Percentiles rank a stretch among this genome's conserved stretches.
Conservation (phyloP, 257 asterid genomes). For the Linaria vulgaris region DNA sequence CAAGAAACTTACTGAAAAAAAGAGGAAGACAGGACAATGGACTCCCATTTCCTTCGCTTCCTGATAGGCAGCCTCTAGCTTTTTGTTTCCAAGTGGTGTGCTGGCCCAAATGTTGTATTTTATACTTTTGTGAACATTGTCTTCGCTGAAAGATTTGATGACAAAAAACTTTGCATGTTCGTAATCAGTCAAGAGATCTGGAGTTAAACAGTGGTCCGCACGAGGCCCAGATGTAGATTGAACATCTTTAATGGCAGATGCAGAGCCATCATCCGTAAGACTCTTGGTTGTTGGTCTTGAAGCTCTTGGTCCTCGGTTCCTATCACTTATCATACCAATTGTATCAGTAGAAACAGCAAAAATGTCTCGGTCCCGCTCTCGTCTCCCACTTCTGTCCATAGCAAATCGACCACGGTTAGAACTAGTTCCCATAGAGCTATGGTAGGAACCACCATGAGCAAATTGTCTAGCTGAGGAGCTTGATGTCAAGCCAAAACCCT, state of each 20-base stretch:
- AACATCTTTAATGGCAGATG: constrained; percentile 54
- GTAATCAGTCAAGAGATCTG: constrained; percentile 67
- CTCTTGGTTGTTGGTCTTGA: constrained; percentile 66
- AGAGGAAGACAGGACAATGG: constrained; percentile 76
- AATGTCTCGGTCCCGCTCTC: constrained; percentile 71
- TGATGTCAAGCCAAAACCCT: constrained; percentile 64
- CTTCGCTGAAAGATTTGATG: constrained; percentile 97
- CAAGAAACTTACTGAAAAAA: constrained; percentile 69
- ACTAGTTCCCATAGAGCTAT: constrained; percentile 49
- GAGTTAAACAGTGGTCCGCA: constrained; percentile 56
- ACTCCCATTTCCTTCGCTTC: constrained; percentile 72
- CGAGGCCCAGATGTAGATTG: constrained; percentile 57
- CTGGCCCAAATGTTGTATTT: constrained; percentile 96
- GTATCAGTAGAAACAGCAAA: constrained; percentile 52
- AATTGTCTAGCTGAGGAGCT: constrained; percentile 63
- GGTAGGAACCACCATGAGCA: constrained; percentile 60
- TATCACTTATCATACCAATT: constrained; percentile 64
- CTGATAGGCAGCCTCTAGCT: constrained; percentile 85
- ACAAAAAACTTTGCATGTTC: constrained; percentile 83
- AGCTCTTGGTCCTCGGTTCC: constrained; percentile 97
- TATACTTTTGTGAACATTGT: constrained; percentile 92
- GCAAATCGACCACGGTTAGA: constrained; percentile 52
- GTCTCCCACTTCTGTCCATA: constrained; percentile 72
- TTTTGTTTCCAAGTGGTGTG: constrained; percentile 94
- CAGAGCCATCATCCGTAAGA: constrained; percentile 62